phyloP scores from a whole-genome alignment of 164 flowering plant species.

The Paratinospora sagittata region DNA sequence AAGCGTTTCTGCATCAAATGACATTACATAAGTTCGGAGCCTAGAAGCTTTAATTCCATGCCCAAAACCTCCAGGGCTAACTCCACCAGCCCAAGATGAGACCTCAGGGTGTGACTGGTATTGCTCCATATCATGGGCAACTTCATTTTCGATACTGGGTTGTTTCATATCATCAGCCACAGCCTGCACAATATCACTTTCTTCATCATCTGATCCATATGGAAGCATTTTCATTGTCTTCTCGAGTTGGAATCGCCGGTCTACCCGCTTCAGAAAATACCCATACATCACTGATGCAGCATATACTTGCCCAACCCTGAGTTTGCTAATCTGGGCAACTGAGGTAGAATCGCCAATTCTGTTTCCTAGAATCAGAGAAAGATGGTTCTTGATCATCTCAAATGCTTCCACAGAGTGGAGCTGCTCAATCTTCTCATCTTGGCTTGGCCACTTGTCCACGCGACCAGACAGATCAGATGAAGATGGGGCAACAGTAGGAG shows the following conservation, averaged over 20 bases:
- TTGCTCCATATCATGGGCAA: slow-evolving; percentile 6
- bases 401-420: slow-evolving; percentile 84
- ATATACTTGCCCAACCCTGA: slow-evolving; percentile 93
- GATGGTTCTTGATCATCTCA: slow-evolving; percentile 92
- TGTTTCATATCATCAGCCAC: slow-evolving; percentile 27
- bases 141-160: slow-evolving; percentile 17
- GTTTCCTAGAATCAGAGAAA: slow-evolving; percentile 72
- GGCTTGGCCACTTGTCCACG: slow-evolving; percentile 65
- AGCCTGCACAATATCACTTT: slow-evolving; percentile 26
- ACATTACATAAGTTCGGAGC: slow-evolving; percentile 75
- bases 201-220: slow-evolving; percentile 32
- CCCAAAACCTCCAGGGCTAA: slow-evolving; percentile 52
- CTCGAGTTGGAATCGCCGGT: slow-evolving; percentile 94
- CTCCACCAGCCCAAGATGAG: slow-evolving; percentile 44
- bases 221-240: slow-evolving; percentile 79
- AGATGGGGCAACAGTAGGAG: slow-evolving; percentile 45
- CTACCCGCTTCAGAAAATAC: slow-evolving; percentile 86
- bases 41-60: slow-evolving; percentile 50
- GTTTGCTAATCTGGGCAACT: slow-evolving; percentile 76
- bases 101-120: slow-evolving; percentile 53
- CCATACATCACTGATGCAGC: slow-evolving; percentile 98
- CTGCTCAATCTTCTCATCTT: slow-evolving; percentile 53
- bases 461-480: slow-evolving; percentile 45
- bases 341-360: slow-evolving; percentile 47
- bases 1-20: slow-evolving; percentile 87